A percentile compares a stretch with the other conserved stretches of the same genome.
phyloP scores from a whole-genome alignment of 495 filamentous ascomycete genomes.

The Penicillium coprophilum region DNA sequence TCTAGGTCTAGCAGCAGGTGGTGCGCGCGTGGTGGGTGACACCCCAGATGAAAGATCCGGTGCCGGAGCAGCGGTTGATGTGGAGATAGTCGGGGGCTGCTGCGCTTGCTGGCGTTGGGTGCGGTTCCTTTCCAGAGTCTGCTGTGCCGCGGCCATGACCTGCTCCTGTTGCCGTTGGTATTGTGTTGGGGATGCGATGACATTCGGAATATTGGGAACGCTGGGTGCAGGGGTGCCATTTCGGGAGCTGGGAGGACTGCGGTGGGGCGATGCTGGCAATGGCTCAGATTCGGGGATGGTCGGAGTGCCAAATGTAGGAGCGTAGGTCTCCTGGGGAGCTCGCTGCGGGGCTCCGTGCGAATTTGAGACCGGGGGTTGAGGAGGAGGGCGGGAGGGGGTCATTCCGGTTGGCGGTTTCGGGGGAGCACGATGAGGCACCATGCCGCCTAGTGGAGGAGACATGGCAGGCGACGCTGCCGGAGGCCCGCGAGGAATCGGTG shows the following conservation, averaged over 20 bases:
- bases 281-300: constrained; percentile 51
- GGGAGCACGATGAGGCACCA: constrained; percentile 46
- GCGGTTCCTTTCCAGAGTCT: constrained; percentile 64
- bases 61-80: constrained; percentile 23
- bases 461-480: constrained; percentile 26
- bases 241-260: constrained; percentile 41
- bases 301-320: constrained; percentile 32
- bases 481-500: constrained; percentile 72
- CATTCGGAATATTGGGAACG: constrained; percentile 31
- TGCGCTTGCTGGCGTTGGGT: constrained; percentile 62
- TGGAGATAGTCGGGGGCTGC: constrained; percentile 16
- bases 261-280: constrained; percentile 53
- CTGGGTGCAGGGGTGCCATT: constrained; percentile 39
- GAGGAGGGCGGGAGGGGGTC: constrained; percentile 47
- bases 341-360: constrained; percentile 24
- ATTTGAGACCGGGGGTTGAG: constrained; percentile 48
- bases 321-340: constrained; percentile 26
- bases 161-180: constrained; percentile 88
- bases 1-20: constrained; percentile 65
- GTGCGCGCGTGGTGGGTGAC: constrained; percentile 56
- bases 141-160: constrained; percentile 70
- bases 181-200: constrained; percentile 45
- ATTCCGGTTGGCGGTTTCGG: constrained; percentile 45
- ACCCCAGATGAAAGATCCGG: constrained; percentile 41
- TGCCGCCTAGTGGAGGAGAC: constrained; percentile 35